Base-by-base conservation (phyloP, 2,329 filamentous ascomycete species). In the Dothistroma pini region DNA sequence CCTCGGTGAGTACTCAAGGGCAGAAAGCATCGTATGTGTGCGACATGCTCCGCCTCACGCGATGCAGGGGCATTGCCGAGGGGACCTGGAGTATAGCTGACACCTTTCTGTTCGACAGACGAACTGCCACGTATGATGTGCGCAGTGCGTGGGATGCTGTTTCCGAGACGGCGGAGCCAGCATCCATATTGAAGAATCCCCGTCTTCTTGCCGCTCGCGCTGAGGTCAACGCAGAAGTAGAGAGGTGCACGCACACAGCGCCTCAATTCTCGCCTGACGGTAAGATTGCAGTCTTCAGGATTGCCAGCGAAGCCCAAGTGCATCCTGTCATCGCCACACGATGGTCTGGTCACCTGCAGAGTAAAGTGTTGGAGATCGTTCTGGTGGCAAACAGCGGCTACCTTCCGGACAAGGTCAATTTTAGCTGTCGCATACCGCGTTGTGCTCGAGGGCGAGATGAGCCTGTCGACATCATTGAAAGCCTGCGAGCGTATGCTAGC, bases 321-420 rank as follows among this genome's bases (percentile, higher is more conserved):
- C 87, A 90, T 69, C 84, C 86, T 0, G 80, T 89, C 2, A 86
- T 89, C 59, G 86, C 87, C 1, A 88, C 85, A 4, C 77, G 86
- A 11, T 89, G 87, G 87, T 83, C 86, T 0, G 83, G 84, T 0
- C 79, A 84, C 64, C 75, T 89, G 3, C 80, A 80, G 52, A 85
- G 83, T 0, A 77, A 81, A 53, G 82, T 81, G 57, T 76, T 89
- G 1, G 83, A 89, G 67, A 83, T 89, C 1, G 78, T 90, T 8
- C 78, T 89, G 66, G 86, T 86, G 4, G 87, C 86, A 0, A 89
- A 90, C 59, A 83, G 86, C 59, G 86, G 86, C 0, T 89, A 89
- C 65, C 70, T 87, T 0, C 80, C 83, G 0, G 85, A 78, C 1
- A 81, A 83, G 71, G 86, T 89, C 25, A 87, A 88, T 68, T 89